Evolutionary conservation across 176 grass and related monocot species (phyloP).

Genomic region (Musa acuminata): DNA sequence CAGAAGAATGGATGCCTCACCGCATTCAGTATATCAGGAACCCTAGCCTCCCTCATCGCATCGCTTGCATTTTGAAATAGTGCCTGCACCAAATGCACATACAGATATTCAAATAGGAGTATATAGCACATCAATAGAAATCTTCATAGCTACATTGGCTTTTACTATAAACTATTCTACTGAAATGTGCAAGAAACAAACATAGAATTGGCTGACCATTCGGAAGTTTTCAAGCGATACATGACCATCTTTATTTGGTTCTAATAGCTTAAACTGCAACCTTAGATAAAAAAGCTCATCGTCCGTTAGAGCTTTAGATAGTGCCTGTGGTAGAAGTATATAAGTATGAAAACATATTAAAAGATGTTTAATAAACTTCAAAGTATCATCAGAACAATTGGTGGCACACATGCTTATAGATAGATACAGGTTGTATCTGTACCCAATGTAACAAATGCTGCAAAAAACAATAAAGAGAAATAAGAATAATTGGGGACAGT

Average conservation of each 20-base stretch:
- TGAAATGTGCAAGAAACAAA: background rate
- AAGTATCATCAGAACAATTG: no score
- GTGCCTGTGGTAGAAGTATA: background rate
- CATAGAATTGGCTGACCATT: background rate
- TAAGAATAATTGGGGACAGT: no score
- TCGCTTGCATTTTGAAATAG: background rate
- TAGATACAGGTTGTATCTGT: no score
- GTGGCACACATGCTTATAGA: no score
- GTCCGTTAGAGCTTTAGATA: constrained; percentile 3
- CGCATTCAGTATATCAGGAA: constrained; percentile 4
- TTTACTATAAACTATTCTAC: background rate
- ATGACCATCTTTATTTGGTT: constrained; percentile 8
- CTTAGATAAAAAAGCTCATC: constrained; percentile 13
- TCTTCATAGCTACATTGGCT: background rate
- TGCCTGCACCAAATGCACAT: background rate
- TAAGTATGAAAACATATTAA: background rate
- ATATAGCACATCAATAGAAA: background rate
- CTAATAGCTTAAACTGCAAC: constrained; percentile 8
- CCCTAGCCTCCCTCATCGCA: constrained; percentile 6
- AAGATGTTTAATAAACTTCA: background rate
- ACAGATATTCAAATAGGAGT: background rate
- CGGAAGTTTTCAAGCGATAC: background rate
- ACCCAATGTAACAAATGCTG: no score
- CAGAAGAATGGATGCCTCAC: background rate
- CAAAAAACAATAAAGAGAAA: no score